A percentile compares a stretch with the other conserved stretches of the same genome.
phyloP scores from a whole-genome alignment of 164 flowering plant species.

The Macadamia tetraphylla region DNA sequence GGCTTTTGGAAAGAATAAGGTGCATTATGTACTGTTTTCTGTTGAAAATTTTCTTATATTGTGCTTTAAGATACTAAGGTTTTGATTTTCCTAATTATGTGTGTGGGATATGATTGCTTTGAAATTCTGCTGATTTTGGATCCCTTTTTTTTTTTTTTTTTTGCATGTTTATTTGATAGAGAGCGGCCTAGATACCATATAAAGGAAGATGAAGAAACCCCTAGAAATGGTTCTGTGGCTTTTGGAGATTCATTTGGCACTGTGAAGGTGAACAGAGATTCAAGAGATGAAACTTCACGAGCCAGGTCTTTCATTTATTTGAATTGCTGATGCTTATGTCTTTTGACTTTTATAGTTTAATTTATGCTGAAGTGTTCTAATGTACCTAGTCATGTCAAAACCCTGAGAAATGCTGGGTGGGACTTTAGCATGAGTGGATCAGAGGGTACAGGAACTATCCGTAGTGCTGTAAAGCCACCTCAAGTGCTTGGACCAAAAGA shows the following conservation, averaged over 20 bases:
- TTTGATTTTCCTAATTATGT: background rate
- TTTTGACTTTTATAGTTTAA: conserved; percentile 4
- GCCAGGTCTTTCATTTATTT: conserved; percentile 46
- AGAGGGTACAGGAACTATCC: conserved; percentile 50
- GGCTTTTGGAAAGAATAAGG: conserved; percentile 95
- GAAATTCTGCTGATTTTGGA: background rate
- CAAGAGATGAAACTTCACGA: conserved; percentile 53
- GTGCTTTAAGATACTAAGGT: background rate
- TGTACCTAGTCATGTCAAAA: conserved; percentile 41
- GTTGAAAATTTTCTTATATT: background rate
- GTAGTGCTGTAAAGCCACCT: conserved; percentile 57
- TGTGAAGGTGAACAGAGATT: conserved; percentile 53
- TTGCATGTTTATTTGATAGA: conserved; percentile 30
- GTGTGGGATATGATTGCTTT: background rate
- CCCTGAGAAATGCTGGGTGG: conserved; percentile 74
- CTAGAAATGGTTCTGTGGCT: conserved; percentile 38
- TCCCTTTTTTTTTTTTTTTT: background rate
- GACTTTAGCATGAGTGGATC: conserved; percentile 76
- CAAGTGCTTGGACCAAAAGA: conserved; percentile 41
- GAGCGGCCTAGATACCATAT: conserved; percentile 83
- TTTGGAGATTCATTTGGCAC: conserved; percentile 63
- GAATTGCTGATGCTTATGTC: conserved; percentile 1
- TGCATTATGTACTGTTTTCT: conserved; percentile 11
- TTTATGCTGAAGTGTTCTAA: conserved; percentile 11
- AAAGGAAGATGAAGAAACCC: conserved; percentile 53